phyloP scores from a whole-genome alignment of 2,329 filamentous ascomycete genomes.

The Penicillium sp. region DNA sequence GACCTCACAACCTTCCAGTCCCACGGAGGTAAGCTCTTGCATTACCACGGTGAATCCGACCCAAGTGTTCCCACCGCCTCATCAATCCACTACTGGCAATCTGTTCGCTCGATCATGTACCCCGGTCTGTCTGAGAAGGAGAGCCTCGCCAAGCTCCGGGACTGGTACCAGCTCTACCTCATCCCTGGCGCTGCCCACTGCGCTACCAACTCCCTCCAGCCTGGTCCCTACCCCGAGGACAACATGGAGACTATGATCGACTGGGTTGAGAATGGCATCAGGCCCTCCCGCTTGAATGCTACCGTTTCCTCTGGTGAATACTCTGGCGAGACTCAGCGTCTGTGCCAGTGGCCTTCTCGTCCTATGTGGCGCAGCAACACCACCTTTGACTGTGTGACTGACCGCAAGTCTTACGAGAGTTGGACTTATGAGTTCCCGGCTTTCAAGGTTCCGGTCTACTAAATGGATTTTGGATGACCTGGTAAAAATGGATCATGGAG shows the following conservation, averaged over 20 bases:
- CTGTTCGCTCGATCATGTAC: constrained; percentile 54
- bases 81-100: constrained; percentile 51
- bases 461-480: neutral
- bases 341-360: constrained; percentile 36
- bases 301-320: constrained; percentile 35
- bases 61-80: constrained; percentile 53
- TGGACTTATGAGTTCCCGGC: constrained; percentile 43
- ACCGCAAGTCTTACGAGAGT: constrained; percentile 40
- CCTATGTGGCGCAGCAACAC: constrained; percentile 33
- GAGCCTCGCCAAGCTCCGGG: constrained; percentile 43
- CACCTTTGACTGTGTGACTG: constrained; percentile 40
- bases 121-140: constrained; percentile 40
- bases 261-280: constrained; percentile 54
- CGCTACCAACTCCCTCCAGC: constrained; percentile 46
- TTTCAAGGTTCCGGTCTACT: constrained; percentile 43
- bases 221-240: constrained; percentile 47
- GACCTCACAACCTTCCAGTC: constrained; percentile 54
- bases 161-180: constrained; percentile 59
- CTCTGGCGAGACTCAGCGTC: constrained; percentile 31
- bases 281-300: constrained; percentile 47
- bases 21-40: constrained; percentile 57
- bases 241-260: constrained; percentile 51
- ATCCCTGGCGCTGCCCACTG: constrained; percentile 58
- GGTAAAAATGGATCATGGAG: too few species aligned
- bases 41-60: constrained; percentile 61